Evolutionary conservation across 1,139 yeast genomes (phyloP), one percentile per base, ranked within the genome.

Genomic region (Saccharomyces hybrid): DNA sequence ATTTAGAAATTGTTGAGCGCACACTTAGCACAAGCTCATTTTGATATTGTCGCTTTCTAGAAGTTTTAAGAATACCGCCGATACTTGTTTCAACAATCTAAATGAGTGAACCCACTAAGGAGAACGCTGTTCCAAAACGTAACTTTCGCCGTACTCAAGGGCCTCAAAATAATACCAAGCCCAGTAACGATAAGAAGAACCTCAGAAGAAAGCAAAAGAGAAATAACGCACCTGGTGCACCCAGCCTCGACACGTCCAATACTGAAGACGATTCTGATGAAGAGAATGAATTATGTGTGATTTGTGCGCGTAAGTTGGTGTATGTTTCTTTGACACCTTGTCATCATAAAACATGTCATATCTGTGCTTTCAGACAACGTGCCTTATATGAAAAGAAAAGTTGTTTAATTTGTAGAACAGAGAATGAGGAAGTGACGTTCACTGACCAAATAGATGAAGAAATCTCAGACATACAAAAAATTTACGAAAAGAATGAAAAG

Each of bases 381-480:
- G 93, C 90, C 0, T 73, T 91, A 29, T 90, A 87, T 71, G 79
- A 80, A 44, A 89, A 87, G 71, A 78, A 76, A 38, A 75, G 79
- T 19, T 93, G 99, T 74, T 77, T 93, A 53, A 83, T 89, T 51
- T 93, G 99, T 72, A 78, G 95, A 66, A 81, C 90, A 2, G 88
- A 84, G 51, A 81, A 81, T 57, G 81, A 78, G 2, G 67, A 70
- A 24, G 75, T 88, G 49, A 75, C 87, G 1, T 80, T 88, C 60
- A 80, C 93, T 0, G 78, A 76, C n/a, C 74, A 78, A 57, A 62
- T 68, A 12, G 72, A 74, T 32, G 73, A 73, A 47, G 71, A 70
- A 11, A 84, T 70, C 64, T 72, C 67, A 4, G 78, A 77, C 21
- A 44, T 58, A 12, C 50, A 49, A 7, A 31, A 46, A 5, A 73